phyloP scores from a whole-genome alignment of 2,329 filamentous ascomycete genomes.

The Chaetomiaceae sp. region DNA sequence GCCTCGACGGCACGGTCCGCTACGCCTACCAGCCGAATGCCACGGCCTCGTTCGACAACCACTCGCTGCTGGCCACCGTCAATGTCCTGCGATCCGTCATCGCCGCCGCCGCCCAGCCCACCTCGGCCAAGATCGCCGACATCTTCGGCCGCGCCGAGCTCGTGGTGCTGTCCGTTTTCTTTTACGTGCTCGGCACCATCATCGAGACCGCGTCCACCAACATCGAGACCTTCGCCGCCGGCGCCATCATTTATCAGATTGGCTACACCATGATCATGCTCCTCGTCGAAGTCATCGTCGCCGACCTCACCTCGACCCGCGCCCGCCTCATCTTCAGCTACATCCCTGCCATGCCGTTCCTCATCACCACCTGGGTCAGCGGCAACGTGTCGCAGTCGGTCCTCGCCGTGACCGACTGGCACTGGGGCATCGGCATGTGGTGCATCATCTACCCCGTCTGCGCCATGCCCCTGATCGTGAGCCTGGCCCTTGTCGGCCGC shows the following conservation, averaged over 20 bases:
- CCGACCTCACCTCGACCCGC: slow-evolving; percentile 59
- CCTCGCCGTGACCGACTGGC: slow-evolving; percentile 47
- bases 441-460: slow-evolving; percentile 58
- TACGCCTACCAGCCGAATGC: slow-evolving; percentile 53
- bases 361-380: slow-evolving; percentile 63
- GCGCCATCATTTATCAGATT: slow-evolving; percentile 57
- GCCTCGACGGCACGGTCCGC: slow-evolving; percentile 54
- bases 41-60: slow-evolving; percentile 44
- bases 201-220: slow-evolving; percentile 49
- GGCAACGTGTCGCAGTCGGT: slow-evolving; percentile 52
- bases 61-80: slow-evolving; percentile 55
- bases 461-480: slow-evolving; percentile 51
- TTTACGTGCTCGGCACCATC: slow-evolving; percentile 56
- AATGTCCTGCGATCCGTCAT: slow-evolving; percentile 56
- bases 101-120: slow-evolving; percentile 54
- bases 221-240: slow-evolving; percentile 51
- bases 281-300: slow-evolving; percentile 60
- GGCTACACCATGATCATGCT: slow-evolving; percentile 60
- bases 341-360: slow-evolving; percentile 55
- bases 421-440: slow-evolving; percentile 64
- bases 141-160: slow-evolving; percentile 61
- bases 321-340: slow-evolving; percentile 62
- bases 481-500: slow-evolving; percentile 45
- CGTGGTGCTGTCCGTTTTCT: slow-evolving; percentile 53
- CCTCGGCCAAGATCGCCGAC: slow-evolving; percentile 57